A percentile compares a stretch with the other conserved stretches of the same genome.
Conservation (phyloP, 331 rosid species). For the Saraca asoca region DNA sequence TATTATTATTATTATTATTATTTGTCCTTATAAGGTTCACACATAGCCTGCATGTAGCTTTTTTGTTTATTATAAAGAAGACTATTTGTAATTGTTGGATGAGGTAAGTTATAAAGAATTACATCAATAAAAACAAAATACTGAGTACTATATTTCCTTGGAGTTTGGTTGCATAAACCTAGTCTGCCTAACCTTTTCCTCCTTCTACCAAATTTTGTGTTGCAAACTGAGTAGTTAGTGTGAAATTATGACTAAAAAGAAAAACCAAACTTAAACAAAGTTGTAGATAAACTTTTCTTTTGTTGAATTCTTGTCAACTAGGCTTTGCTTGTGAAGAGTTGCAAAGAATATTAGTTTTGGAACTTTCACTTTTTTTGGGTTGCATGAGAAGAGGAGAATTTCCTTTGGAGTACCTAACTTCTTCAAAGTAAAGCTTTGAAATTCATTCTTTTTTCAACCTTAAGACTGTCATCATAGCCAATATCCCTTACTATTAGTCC, state of each 20-base stretch:
- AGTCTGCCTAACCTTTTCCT: conserved; percentile 26
- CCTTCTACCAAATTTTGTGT: conserved; percentile 37
- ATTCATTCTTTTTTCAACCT: conserved; percentile 44
- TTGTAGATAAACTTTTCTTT: conserved; percentile 49
- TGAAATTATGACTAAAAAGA: conserved; percentile 54
- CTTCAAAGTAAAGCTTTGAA: conserved; percentile 59
- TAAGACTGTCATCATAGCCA: conserved; percentile 64
- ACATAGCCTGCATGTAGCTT: no score
- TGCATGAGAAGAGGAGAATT: conserved; percentile 52
- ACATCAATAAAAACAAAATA: no score
- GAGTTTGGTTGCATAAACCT: conserved; percentile 37
- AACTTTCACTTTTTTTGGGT: conserved; percentile 61
- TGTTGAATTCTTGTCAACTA: conserved; percentile 63
- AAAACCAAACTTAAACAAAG: conserved; percentile 38
- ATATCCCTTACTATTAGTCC: conserved; percentile 40
- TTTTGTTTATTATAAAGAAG: no score
- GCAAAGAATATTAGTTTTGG: conserved; percentile 66
- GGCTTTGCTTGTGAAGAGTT: conserved; percentile 75
- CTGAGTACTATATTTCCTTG: no score
- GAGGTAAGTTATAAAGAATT: no score
- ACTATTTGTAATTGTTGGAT: no score
- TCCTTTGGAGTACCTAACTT: conserved; percentile 33
- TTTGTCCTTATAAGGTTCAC: no score
- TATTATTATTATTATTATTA: no score
- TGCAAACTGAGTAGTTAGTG: conserved; percentile 48